Percentiles rank a stretch among this genome's conserved stretches.
phyloP scores from a whole-genome alignment of 202 grass and related monocot species.

The Panicum virgatum region DNA sequence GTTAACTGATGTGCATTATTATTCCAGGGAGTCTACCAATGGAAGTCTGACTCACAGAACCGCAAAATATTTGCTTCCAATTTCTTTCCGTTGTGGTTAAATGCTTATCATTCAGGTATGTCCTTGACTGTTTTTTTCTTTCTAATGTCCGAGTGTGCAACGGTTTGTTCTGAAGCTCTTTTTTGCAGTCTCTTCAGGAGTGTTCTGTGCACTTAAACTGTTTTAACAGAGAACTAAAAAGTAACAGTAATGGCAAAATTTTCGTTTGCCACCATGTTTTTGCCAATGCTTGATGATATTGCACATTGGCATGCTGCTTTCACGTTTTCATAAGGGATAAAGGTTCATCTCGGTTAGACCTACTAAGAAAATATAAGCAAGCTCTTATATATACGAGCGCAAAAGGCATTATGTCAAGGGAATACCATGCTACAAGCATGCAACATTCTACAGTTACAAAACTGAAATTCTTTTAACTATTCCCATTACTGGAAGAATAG shows the following conservation, averaged over 20 bases:
- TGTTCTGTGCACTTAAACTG: not conserved
- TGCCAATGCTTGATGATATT: not conserved
- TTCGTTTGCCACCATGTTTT: not conserved
- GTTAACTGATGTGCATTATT: conserved; percentile 17
- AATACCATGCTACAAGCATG: not conserved
- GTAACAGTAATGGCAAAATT: not conserved
- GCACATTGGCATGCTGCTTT: not conserved
- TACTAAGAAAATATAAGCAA: not conserved
- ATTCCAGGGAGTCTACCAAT: conserved; percentile 63
- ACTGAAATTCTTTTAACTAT: not conserved
- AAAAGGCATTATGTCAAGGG: not conserved
- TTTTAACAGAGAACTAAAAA: not conserved
- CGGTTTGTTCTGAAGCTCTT: not conserved
- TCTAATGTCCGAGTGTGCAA: not conserved
- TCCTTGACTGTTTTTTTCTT: conserved; percentile 11
- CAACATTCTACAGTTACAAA: not conserved
- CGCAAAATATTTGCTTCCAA: conserved; percentile 80
- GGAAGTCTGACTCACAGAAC: conserved; percentile 64
- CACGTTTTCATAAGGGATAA: not conserved
- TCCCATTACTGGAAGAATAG: not conserved
- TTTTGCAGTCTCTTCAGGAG: not conserved
- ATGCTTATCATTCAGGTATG: conserved; percentile 62
- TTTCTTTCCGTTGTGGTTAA: conserved; percentile 78
- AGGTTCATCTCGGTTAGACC: not conserved
- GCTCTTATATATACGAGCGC: not conserved